Percentiles rank a stretch among this genome's conserved stretches.
These are phyloP conservation scores for Populus hybrid DNA, from an alignment of 441 rosid species.

Conservation along the genomic window DNA sequence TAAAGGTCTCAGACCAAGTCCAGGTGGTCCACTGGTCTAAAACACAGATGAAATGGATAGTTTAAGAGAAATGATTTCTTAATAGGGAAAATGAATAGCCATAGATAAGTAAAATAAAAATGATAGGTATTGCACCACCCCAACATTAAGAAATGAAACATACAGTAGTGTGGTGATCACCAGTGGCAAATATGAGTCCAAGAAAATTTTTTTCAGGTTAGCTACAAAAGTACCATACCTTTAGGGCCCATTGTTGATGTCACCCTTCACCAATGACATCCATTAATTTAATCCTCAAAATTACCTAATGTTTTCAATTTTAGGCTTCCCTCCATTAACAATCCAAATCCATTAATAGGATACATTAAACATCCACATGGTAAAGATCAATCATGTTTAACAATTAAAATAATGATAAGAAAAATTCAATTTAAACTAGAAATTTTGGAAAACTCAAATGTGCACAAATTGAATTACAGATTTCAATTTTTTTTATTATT, in stretches of 20 bases:
- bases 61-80: not conserved
- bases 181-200: not conserved
- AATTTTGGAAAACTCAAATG: too few species aligned
- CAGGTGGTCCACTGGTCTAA: conserved; percentile 79
- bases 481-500: too few species aligned
- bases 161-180: too few species aligned
- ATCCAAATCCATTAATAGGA: not conserved
- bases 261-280: not conserved
- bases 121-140: not conserved
- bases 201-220: not conserved
- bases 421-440: too few species aligned
- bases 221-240: not conserved
- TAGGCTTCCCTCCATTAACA: not conserved
- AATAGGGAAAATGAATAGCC: not conserved
- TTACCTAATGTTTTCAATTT: not conserved
- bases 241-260: not conserved
- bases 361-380: not conserved
- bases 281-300: too few species aligned
- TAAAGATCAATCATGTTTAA: not conserved
- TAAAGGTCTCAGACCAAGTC: conserved; percentile 79
- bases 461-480: too few species aligned
- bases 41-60: conserved; percentile 14
- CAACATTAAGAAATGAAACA: too few species aligned
- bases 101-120: not conserved
- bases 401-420: too few species aligned